Base-by-base conservation (phyloP, 179 eudicot species). In the Silene noctiflora region DNA sequence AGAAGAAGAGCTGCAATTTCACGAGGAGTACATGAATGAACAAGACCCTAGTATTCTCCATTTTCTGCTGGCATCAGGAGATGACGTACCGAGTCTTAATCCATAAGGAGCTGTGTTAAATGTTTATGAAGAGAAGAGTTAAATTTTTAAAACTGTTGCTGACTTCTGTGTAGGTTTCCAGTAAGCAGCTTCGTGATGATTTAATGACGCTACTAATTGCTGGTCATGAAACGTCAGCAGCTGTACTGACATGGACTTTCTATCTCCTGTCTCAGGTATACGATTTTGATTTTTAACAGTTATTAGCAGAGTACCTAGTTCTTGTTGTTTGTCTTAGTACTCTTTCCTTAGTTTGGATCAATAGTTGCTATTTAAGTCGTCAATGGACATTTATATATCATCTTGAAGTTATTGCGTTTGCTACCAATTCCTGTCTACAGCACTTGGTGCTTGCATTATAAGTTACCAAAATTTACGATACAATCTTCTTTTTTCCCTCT, bases 141-240 rank as follows among this genome's bases (percentile, higher is more conserved):
- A 17, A 25, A 27, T 13, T 13, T 46, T 74, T 24, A 69, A 61
- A 3, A 25, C 14, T 58, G 67, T 24, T 13, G 58, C 75, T 67
- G 42, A 53, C 31, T 64, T 44, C 46, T 80, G 33, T 84, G 83
- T 79, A 95, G 99, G 98, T 95, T 79, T 84, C 98, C 56, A 93
- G 99, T 87, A 95, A 95, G 94, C 99, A 95, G 85, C 95, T 95
- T 27, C 98, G 98, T 60, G 99, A 95, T 85, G 99, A 95, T 82
- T 81, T 95, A 76, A 95, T 95, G 99, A 95, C 99, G 68, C 71
- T 95, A 86, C 89, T 95, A 76, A 95, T 95, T 80, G 99, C 99
- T 85, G 99, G 99, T 75, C 99, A 95, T 85, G 99, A 95, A 89
- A 95, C 99, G 67, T 93, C 99, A n/a, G 99, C 99, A 27, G 99